These are phyloP conservation scores for Ammopiptanthus mongolicus DNA, from an alignment of 306 rosid species.

Conservation along the genomic window DNA sequence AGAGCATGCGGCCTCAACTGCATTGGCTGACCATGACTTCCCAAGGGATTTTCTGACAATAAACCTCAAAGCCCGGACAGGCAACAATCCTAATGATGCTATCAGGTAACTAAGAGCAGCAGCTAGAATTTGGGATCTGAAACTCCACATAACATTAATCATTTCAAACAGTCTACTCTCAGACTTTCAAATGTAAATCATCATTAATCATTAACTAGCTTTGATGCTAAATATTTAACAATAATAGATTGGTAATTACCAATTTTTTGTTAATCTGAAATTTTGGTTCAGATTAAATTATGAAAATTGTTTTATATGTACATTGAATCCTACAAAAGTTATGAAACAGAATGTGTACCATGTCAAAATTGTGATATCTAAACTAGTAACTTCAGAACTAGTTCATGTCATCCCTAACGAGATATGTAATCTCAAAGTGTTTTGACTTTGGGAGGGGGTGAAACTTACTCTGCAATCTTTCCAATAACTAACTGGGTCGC, in stretches of 20 bases:
- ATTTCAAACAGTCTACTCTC: neutral
- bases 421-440: conserved; percentile 3
- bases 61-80: conserved; percentile 45
- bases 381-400: neutral
- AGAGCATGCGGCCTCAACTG: conserved; percentile 76
- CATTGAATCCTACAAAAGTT: neutral
- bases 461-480: conserved; percentile 49
- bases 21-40: conserved; percentile 73
- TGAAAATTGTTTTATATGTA: neutral
- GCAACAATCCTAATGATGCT: conserved; percentile 63
- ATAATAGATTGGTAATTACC: conserved; percentile 8
- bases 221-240: conserved; percentile 5
- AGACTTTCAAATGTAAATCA: conserved; percentile 6
- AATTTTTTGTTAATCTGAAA: neutral
- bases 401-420: conserved; percentile 5
- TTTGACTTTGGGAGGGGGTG: neutral
- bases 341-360: conserved; percentile 1
- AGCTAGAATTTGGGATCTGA: conserved; percentile 55
- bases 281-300: conserved; percentile 1
- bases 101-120: conserved; percentile 43
- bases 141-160: conserved; percentile 26
- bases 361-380: conserved; percentile 10
- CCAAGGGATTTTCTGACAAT: conserved; percentile 54
- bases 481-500: conserved; percentile 41
- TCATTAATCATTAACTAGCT: neutral